Conservation (phyloP, 2,329 filamentous ascomycete genomes). For the Diaporthe batatas region DNA sequence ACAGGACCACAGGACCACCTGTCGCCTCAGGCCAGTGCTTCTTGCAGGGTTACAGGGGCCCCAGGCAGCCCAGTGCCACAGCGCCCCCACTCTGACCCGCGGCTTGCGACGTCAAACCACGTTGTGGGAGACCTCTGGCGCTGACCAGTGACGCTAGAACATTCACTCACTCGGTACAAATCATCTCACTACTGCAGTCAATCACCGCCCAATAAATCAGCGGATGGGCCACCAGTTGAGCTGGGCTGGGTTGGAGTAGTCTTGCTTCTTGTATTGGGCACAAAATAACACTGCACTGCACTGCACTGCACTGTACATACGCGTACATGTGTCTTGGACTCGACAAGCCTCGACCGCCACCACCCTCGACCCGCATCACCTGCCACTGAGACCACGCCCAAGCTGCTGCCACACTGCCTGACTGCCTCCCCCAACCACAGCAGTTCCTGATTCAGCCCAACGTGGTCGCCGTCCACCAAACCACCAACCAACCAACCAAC, state of each 20-base stretch:
- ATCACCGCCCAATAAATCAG: background rate
- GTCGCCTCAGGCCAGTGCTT: background rate
- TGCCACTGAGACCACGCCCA: background rate
- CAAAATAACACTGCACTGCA: background rate
- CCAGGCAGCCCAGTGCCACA: background rate
- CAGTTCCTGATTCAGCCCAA: slow-evolving; percentile 28
- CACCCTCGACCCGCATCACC: background rate
- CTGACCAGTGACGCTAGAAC: background rate
- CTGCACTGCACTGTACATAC: too few species aligned
- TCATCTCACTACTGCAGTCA: background rate
- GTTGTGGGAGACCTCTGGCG: slow-evolving; percentile 23
- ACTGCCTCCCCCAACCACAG: slow-evolving; percentile 31
- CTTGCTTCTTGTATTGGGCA: too few species aligned
- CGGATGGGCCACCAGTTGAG: slow-evolving; percentile 23
- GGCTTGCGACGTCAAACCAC: slow-evolving; percentile 31
- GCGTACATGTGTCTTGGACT: slow-evolving; percentile 7
- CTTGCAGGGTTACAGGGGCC: slow-evolving; percentile 6
- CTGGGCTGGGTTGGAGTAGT: background rate
- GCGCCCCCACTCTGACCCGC: slow-evolving; percentile 3
- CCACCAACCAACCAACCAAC: background rate
- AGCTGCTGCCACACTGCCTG: background rate
- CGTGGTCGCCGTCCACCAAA: background rate
- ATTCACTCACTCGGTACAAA: background rate
- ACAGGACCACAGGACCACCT: slow-evolving; percentile 2
- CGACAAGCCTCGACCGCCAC: slow-evolving; percentile 4